Percentiles rank a stretch among this genome's conserved stretches.
phyloP scores from a whole-genome alignment of 73 alveolate genomes.

The Paramecium sonneborni region DNA sequence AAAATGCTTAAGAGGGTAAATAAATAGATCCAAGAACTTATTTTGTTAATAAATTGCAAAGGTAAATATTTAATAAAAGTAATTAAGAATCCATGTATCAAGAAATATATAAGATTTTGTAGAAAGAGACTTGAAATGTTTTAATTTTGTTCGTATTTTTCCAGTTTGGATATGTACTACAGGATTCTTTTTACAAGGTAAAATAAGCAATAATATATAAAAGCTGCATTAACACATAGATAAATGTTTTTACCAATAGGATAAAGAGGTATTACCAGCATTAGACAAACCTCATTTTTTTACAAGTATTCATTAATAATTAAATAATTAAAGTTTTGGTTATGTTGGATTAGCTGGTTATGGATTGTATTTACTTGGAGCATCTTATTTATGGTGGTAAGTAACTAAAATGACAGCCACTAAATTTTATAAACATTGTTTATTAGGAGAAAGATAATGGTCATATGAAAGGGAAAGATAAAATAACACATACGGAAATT shows the following conservation, averaged over 20 bases:
- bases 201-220: not conserved
- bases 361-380: constrained; percentile 6
- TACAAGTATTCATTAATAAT: constrained; percentile 21
- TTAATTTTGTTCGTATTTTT: constrained; percentile 61
- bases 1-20: constrained; percentile 62
- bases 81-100: constrained; percentile 46
- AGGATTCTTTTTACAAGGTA: constrained; percentile 31
- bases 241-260: constrained; percentile 59
- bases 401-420: constrained; percentile 54
- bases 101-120: constrained; percentile 63
- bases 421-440: constrained; percentile 55
- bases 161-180: constrained; percentile 64
- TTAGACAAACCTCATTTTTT: constrained; percentile 56
- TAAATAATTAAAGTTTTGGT: not conserved
- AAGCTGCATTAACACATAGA: constrained; percentile 30
- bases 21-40: constrained; percentile 67
- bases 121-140: constrained; percentile 60
- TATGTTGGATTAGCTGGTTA: constrained; percentile 4
- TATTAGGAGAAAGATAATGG: constrained; percentile 69
- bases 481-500: constrained; percentile 55
- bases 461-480: constrained; percentile 60
- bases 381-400: constrained; percentile 65
- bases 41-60: constrained; percentile 47
- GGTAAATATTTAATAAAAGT: not conserved
- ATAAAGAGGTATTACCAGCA: constrained; percentile 58